Evolutionary conservation across 2,329 filamentous ascomycete genomes (phyloP), one percentile per base, ranked within the genome.

Genomic region (Cladosporium austrohemisphaericum): DNA sequence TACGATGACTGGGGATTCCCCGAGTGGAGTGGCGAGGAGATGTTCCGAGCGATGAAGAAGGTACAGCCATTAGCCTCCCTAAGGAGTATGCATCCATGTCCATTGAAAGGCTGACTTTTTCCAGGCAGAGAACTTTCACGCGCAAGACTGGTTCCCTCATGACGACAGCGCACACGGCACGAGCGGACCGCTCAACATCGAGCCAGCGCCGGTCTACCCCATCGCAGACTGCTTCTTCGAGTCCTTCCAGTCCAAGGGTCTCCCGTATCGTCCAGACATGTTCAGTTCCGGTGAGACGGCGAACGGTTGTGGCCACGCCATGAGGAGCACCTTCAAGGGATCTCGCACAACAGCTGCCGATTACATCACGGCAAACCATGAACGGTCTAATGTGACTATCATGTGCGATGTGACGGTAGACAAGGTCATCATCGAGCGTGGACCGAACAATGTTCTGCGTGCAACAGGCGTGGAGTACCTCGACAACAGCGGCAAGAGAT

Each of bases 401-500:
- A 63, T 72, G 49, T 57, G 54, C 48, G 46, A 61, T 38, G 49
- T 47, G 9, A 57, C 54, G 5, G 86, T 80, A 54, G 83, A 84
- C 51, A 84, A 83, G 62, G 68, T 89, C 62, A 71, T 73, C 29
- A 83, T 84, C 52, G 83, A 85, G 29, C 51, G 46, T 16, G 78
- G 81, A 1, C 80, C 48, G 3, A 51, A 78, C 16, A 62, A 71
- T 16, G 76, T 76, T 43, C 64, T 72, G 2, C 72, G 75, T 53
- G 70, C 70, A 1, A 69, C 62, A n/a, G 69, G 69, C 47, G 69
- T 70, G 10, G 65, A 72, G 45, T 71, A 67, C 52, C 59, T 69
- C 29, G 66, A 70, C 23, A 65, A 66, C 22, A 51, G 54, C n/a
- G 73, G 74, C 35, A 67, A 58, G 14, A 59, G 67, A 7, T 70